Evolutionary conservation across 805 yeast species (phyloP), one percentile per base, ranked within the genome.

Genomic region (Zygoascus flipseniorum): DNA sequence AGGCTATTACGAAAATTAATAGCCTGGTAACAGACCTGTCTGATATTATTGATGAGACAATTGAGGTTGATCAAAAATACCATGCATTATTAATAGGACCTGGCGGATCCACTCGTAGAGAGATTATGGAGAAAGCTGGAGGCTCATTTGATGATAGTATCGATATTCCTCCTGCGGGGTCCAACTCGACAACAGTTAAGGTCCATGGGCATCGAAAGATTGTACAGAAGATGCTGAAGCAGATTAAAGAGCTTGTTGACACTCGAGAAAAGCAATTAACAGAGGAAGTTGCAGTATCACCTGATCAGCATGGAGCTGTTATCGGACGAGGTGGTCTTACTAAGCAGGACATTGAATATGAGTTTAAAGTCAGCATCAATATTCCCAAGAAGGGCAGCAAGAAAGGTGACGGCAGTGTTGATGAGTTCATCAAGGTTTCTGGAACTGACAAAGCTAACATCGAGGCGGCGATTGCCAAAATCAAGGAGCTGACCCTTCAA

Each of bases 291-390:
- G 53, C 54, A 13, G 74, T 92, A 61, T 80, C 93, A 43, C 80
- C 81, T 65, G 85, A 81, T 55, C 85, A 83, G 65, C 92, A 87
- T 62, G 79, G 88, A 61, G 75, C 81, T 9, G 64, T 92, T 50
- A 80, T 92, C 67, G 98, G 98, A 42, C 82, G 89, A 41, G 81
- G 82, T 54, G 97, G 98, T 45, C 63, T 80, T 11, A 77, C 78
- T 54, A 87, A 92, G 70, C 84, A 85, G 60, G 73, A 79, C 10
- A 68, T 89, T 58, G 92, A 89, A 71, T 73, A 78, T 14, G 87
- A 85, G 62, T 86, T 77, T 67, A 73, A 75, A 13, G 90, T 87
- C 48, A 65, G 68, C 28, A 68, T 92, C 52, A 74, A 73, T 47
- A 78, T 92, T 64, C 97, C 97, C 58, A 77, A 76, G 63, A 77